Evolutionary conservation across 2,329 filamentous ascomycete genomes (phyloP).

Genomic region (Curvularia sp.): DNA sequence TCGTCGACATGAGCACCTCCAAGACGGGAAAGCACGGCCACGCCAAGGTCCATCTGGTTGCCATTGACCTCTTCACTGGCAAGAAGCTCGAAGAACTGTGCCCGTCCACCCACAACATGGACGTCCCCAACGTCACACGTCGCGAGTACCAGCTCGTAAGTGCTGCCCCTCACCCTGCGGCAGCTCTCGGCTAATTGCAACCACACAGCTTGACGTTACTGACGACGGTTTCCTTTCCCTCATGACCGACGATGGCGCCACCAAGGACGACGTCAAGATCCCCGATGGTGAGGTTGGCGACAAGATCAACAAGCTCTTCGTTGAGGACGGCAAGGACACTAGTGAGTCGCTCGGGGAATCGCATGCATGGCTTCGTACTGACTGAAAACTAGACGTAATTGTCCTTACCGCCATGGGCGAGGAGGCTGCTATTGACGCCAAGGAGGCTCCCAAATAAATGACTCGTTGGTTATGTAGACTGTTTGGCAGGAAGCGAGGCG

Average conservation of each 20-base stretch:
- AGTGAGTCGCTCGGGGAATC: constrained; percentile 69
- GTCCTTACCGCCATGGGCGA: constrained; percentile 97
- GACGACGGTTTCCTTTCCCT: constrained; percentile 96
- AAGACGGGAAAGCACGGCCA: constrained; percentile 99
- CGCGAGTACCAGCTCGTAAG: constrained; percentile 94
- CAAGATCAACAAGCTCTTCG: constrained; percentile 83
- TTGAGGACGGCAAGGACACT: constrained; percentile 85
- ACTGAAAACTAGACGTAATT: constrained; percentile 73
- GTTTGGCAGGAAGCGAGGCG: constrained; percentile 37
- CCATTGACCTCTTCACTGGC: constrained; percentile 98
- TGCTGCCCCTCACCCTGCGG: constrained; percentile 34
- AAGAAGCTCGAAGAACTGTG: constrained; percentile 99
- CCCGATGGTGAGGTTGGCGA: constrained; percentile 89
- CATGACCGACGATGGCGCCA: constrained; percentile 83
- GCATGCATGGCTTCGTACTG: constrained; percentile 17
- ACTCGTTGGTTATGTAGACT: constrained; percentile 34
- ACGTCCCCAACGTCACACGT: constrained; percentile 92
- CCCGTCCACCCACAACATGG: constrained; percentile 97
- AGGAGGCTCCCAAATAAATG: constrained; percentile 75
- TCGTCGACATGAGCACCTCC: constrained; percentile 99
- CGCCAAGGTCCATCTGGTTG: constrained; percentile 99
- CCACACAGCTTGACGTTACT: constrained; percentile 78
- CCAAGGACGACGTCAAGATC: constrained; percentile 94
- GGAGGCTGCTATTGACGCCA: constrained; percentile 88
- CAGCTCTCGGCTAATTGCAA: constrained; percentile 27